A percentile compares a stretch with the other conserved stretches of the same genome.
Conservation (phyloP, 805 yeast genomes). For the Barnettozyma vustinii region DNA sequence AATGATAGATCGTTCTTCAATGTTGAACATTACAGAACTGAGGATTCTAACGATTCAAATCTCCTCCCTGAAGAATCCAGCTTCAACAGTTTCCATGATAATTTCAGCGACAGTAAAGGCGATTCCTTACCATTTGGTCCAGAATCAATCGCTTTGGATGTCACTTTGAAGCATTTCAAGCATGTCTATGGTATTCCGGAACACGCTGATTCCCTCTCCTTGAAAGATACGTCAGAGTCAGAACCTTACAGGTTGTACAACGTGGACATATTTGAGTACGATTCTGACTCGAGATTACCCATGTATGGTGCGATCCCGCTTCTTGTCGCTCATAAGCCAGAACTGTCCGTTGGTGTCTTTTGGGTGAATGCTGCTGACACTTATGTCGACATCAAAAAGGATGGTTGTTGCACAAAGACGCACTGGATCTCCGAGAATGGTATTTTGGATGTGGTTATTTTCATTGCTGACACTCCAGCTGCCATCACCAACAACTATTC, state of each 20-base stretch:
- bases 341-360: slow-evolving; percentile 65
- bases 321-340: slow-evolving; percentile 61
- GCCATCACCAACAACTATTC: slow-evolving; percentile 60
- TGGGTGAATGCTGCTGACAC: slow-evolving; percentile 96
- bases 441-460: slow-evolving; percentile 63
- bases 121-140: slow-evolving; percentile 82
- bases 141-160: slow-evolving; percentile 80
- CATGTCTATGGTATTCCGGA: slow-evolving; percentile 94
- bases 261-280: slow-evolving; percentile 95
- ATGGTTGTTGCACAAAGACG: slow-evolving; percentile 33
- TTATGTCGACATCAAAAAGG: slow-evolving; percentile 63
- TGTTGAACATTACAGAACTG: slow-evolving; percentile 70
- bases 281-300: slow-evolving; percentile 72
- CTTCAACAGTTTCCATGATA: slow-evolving; percentile 64
- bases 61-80: slow-evolving; percentile 55
- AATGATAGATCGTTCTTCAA: slow-evolving; percentile 72
- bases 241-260: slow-evolving; percentile 88
- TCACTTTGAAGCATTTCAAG: slow-evolving; percentile 52
- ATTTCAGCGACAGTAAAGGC: slow-evolving; percentile 55
- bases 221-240: slow-evolving; percentile 56
- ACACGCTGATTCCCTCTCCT: slow-evolving; percentile 76
- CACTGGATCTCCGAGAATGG: slow-evolving; percentile 98
- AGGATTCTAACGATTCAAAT: slow-evolving; percentile 36
- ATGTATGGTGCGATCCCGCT: slow-evolving; percentile 96
- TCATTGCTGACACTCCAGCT: slow-evolving; percentile 55